phyloP scores from a whole-genome alignment of 176 grass and related monocot genomes.

The Oryza australiensis region DNA sequence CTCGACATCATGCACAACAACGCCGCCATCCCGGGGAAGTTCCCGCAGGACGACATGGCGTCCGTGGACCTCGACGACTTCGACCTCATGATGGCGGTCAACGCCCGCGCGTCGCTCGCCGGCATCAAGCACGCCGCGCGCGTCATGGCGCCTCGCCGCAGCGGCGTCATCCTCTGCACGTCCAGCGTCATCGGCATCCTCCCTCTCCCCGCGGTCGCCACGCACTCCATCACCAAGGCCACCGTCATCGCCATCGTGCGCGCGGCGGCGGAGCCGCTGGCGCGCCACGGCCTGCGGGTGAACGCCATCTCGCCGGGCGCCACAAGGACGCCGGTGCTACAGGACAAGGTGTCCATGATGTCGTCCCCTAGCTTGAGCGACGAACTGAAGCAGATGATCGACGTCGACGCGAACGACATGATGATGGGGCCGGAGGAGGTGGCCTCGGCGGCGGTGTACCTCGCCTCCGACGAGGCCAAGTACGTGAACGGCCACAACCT shows the following conservation, averaged over 20 bases:
- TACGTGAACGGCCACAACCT: slow-evolving; percentile 60
- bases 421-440: not conserved
- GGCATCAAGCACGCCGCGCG: too few relatives aligned
- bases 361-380: too few relatives aligned
- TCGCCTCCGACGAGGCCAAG: slow-evolving; percentile 49
- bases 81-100: slow-evolving; percentile 55
- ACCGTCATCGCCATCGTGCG: slow-evolving; percentile 20
- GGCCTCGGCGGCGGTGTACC: slow-evolving; percentile 34
- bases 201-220: not conserved
- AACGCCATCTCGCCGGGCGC: too few relatives aligned
- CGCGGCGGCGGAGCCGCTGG: not conserved
- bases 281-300: slow-evolving; percentile 6
- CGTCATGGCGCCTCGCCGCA: too few relatives aligned
- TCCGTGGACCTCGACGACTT: slow-evolving; percentile 54
- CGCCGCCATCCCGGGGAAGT: slow-evolving; percentile 29
- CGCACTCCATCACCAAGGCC: slow-evolving; percentile 25
- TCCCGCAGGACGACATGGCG: not conserved
- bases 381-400: not conserved
- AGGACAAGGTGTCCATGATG: too few relatives aligned
- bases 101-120: not conserved
- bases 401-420: too few relatives aligned
- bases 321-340: too few relatives aligned
- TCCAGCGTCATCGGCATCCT: not conserved
- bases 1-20: slow-evolving; percentile 50
- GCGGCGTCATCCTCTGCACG: slow-evolving; percentile 19